Evolutionary conservation across 75 land plant genomes (phyloP).

Genomic region (Pinus albicaulis): DNA sequence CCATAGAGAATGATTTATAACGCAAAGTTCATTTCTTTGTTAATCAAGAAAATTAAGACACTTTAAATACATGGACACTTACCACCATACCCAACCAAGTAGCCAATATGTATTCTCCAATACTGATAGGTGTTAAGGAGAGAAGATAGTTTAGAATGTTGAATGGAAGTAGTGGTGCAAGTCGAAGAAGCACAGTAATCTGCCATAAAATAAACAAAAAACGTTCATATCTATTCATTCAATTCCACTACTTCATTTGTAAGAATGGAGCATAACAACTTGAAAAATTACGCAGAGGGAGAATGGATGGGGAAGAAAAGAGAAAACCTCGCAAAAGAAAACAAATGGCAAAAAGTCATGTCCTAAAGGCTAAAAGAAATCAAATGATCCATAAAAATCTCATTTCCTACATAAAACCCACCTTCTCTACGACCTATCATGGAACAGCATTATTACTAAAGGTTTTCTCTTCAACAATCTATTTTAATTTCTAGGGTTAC

Average conservation of each 20-base stretch:
- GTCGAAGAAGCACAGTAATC: slow-evolving; percentile 38
- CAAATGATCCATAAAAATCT: no score
- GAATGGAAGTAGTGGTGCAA: slow-evolving; percentile 43
- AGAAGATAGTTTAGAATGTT: slow-evolving; percentile 41
- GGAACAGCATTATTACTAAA: no score
- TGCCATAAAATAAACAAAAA: slow-evolving; percentile 12
- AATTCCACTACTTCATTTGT: background rate
- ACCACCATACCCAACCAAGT: slow-evolving; percentile 54
- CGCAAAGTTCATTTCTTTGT: background rate
- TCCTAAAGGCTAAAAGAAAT: background rate
- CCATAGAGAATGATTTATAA: background rate
- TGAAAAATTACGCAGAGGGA: background rate
- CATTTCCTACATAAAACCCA: no score
- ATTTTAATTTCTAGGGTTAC: no score
- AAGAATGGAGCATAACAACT: background rate
- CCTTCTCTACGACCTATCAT: no score
- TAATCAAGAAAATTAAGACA: background rate
- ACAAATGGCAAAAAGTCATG: background rate
- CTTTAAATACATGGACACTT: slow-evolving; percentile 1
- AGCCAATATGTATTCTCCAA: slow-evolving; percentile 25
- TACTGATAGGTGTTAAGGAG: slow-evolving; percentile 34
- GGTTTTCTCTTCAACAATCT: no score
- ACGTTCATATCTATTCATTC: background rate
- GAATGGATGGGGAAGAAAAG: background rate
- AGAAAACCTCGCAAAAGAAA: background rate